Conservation (phyloP, 257 asterid species). For the Solanum phureja region DNA sequence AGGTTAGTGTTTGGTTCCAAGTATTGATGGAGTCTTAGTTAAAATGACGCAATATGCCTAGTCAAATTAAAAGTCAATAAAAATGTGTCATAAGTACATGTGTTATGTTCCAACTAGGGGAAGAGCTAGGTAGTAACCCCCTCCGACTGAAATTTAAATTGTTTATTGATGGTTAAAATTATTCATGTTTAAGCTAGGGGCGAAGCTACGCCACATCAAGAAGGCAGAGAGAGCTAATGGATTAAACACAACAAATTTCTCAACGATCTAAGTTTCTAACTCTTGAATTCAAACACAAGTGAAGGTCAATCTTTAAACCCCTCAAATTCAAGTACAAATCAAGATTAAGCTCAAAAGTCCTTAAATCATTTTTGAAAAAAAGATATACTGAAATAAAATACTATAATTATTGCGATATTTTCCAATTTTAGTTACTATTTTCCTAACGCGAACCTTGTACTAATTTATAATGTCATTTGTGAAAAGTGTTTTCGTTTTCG, state of each 20-base stretch:
- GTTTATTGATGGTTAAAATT: too few species aligned
- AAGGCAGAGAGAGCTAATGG: background rate
- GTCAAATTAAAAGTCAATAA: background rate
- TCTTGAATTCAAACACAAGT: background rate
- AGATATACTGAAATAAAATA: background rate
- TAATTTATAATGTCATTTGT: background rate
- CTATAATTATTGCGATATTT: background rate
- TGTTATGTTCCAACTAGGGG: background rate
- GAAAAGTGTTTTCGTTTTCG: background rate
- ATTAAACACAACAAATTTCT: background rate
- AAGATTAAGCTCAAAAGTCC: fast-evolving
- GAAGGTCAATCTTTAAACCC: background rate
- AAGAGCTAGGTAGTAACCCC: background rate
- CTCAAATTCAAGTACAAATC: background rate
- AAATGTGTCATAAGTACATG: background rate
- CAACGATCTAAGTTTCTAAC: background rate
- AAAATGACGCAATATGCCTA: too few species aligned
- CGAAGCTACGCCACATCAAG: background rate
- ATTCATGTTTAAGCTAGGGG: too few species aligned
- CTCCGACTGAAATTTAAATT: too few species aligned
- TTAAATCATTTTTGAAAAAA: background rate
- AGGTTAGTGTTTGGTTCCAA: background rate
- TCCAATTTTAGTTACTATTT: background rate
- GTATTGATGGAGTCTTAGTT: too few species aligned
- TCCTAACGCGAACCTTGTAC: fast-evolving